Percentiles rank a stretch among this genome's conserved stretches.
These are phyloP conservation scores for Malbranchea cinnamomea DNA, from an alignment of 2,329 filamentous ascomycete genomes.

Conservation along the genomic window DNA sequence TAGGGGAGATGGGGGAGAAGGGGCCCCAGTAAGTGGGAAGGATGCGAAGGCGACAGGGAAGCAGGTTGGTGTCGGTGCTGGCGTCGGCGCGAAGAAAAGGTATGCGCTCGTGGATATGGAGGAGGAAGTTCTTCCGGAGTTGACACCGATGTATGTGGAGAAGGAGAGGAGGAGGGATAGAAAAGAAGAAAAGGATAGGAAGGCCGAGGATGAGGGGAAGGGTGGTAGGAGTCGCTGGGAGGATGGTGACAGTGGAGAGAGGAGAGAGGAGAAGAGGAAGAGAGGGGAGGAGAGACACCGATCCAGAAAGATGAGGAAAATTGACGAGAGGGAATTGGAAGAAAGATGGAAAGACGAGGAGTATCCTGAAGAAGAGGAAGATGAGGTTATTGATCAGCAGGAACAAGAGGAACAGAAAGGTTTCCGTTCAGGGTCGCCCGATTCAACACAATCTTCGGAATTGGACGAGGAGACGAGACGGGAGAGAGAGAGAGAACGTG, in stretches of 20 bases:
- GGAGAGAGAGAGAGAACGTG: slow-evolving; percentile 46
- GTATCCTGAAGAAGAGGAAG: slow-evolving; percentile 28
- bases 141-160: slow-evolving; percentile 22
- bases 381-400: slow-evolving; percentile 25
- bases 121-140: slow-evolving; percentile 24
- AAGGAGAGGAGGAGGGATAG: slow-evolving; percentile 22
- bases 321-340: slow-evolving; percentile 46
- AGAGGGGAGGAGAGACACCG: slow-evolving; percentile 29
- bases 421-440: too few species aligned
- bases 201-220: slow-evolving; percentile 14
- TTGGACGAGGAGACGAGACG: slow-evolving; percentile 46
- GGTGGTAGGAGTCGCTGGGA: slow-evolving; percentile 11
- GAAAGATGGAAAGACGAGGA: slow-evolving; percentile 76
- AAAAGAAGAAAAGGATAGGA: slow-evolving; percentile 11
- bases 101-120: slow-evolving; percentile 42
- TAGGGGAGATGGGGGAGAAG: slow-evolving; percentile 11
- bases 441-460: slow-evolving; percentile 31
- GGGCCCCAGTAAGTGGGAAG: slow-evolving; percentile 11
- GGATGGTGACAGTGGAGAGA: slow-evolving; percentile 11
- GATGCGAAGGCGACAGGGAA: slow-evolving; percentile 11
- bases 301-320: slow-evolving; percentile 37
- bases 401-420: neutral
- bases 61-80: too few species aligned
- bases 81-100: slow-evolving; percentile 29
- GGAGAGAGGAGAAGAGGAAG: slow-evolving; percentile 19